These are phyloP conservation scores for Alternaria sp. DNA, from an alignment of 2,329 filamentous ascomycete genomes.

Conservation along the genomic window DNA sequence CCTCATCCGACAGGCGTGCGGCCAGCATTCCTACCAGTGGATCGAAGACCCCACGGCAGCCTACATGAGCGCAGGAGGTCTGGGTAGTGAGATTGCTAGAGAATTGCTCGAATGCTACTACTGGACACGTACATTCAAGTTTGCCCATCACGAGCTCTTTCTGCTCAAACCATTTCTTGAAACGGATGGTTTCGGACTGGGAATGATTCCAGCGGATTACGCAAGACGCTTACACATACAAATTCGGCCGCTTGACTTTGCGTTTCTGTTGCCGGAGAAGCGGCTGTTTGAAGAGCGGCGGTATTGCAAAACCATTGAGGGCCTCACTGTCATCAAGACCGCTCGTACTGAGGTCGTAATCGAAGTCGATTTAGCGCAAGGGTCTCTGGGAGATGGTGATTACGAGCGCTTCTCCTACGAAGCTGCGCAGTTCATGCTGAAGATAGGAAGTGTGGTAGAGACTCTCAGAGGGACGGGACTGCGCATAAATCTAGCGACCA, in stretches of 20 bases:
- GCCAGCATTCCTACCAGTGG: conserved; percentile 24
- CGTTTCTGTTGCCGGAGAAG: conserved; percentile 6
- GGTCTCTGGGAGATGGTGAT: conserved; percentile 1
- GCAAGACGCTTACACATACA: conserved; percentile 19
- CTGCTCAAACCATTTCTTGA: conserved; percentile 18
- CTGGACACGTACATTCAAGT: conserved; percentile 26
- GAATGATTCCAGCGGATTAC: conserved; percentile 16
- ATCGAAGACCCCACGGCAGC: conserved; percentile 19
- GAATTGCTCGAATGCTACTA: conserved; percentile 30
- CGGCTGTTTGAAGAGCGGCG: conserved; percentile 9
- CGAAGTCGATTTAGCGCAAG: conserved; percentile 12
- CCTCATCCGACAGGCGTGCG: conserved; percentile 21
- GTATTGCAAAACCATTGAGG: conserved; percentile 7
- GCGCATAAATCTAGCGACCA: not conserved
- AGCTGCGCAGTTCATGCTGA: not conserved
- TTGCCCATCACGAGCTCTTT: conserved; percentile 23
- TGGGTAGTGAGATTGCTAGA: conserved; percentile 9
- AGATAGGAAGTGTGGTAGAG: not conserved
- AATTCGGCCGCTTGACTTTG: conserved; percentile 16
- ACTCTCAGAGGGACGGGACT: conserved; percentile 1
- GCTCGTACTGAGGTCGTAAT: conserved; percentile 9
- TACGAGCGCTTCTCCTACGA: conserved; percentile 5
- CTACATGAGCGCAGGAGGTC: not conserved
- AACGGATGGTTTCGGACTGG: conserved; percentile 14
- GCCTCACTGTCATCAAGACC: conserved; percentile 7